Evolutionary conservation across 164 flowering plant species (phyloP), one percentile per base, ranked within the genome.

Genomic region (Dillenia suffruticosa): DNA sequence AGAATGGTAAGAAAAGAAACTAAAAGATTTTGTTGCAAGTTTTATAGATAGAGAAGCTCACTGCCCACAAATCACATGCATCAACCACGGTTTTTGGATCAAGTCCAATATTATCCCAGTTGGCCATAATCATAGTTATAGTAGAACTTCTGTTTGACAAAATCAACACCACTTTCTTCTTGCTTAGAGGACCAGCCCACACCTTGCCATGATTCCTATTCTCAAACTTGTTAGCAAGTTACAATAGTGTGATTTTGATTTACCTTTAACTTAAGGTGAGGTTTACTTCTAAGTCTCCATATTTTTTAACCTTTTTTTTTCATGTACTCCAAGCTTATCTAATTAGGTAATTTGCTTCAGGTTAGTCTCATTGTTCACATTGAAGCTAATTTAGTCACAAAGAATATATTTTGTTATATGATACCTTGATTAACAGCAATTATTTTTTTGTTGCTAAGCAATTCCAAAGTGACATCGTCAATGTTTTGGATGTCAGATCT

Each of bases 341-440:
- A 73, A 12, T 44, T 16, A 51, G 9, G 8, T 17, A 12, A 49
- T 8, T 49, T 43, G n/a, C 15, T 16, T 10, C 5, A 32, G 40
- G 40, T 12, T 9, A 59, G 43, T 58, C 45, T 58, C 61, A 0
- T 58, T 16, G 8, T 45, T 9, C 8, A 58, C 12, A 47, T 15
- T 44, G 9, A 16, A 58, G 15, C 12, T 58, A 5, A 13, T 16
- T 43, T 58, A 9, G 9, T 15, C 10, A 40, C 10, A 56, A 40
- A 14, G 8, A 1, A 6, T 32, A 32, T 32, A 32, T 32, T 4
- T 5, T 32, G 40, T 32, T 32, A 32, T 32, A 32, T 26, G 40
- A 26, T 71, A 83, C 96, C 96, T 78, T 90, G 97, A 68, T 86
- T 90, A 40, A 90, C 87, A 12, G 82, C 87, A 63, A 87, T 87